Evolutionary conservation across 2,329 filamentous ascomycete genomes (phyloP), one percentile per base, ranked within the genome.

Genomic region (Sporothrix variecibatus): DNA sequence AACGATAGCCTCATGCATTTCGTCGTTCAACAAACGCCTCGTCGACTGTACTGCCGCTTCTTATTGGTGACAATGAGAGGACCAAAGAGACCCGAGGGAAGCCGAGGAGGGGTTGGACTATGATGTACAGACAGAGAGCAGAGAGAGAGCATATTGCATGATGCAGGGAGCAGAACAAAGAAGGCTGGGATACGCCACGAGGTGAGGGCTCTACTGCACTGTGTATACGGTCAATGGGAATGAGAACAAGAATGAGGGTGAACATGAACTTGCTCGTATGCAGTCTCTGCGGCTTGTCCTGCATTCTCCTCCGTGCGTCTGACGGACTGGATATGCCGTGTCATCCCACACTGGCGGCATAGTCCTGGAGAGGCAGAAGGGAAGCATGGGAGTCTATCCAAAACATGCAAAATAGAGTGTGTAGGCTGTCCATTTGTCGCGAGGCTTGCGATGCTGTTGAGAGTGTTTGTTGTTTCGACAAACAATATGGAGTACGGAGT

Each of bases 61-160:
- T 20, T 3, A 56, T 56, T 60, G 56, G 56, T 12, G 56, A 58
- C 53, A 12, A 28, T 11, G 28, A 38, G 58, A 11, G 2, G 12
- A 62, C 31, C 38, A 34, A 68, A 34, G 7, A 51, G 43, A 68
- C 43, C 65, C 65, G 65, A 51, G 28, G 43, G 43, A 68, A 68
- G n/a, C 65, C 65, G 65, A 68, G 17, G 40, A 20, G 40, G 62
- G 23, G 58, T 62, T 38, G 58, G 9, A 17, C 15, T 31, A 28
- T 12, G n/a, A 38, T 8, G 62, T 23, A 64, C 31, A 62, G 1
- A 20, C 15, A 49, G 43, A 49, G 26, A 56, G 51, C 26, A 7
- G 26, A 23, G 53, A 28, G 11, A 31, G 64, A 11, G 28, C 26
- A 23, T 28, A 38, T 26, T 43, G 34, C 28, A 62, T 38, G 31